Conservation (phyloP, 202 grass and related monocot species). For the Hordeum pubiflorum region DNA sequence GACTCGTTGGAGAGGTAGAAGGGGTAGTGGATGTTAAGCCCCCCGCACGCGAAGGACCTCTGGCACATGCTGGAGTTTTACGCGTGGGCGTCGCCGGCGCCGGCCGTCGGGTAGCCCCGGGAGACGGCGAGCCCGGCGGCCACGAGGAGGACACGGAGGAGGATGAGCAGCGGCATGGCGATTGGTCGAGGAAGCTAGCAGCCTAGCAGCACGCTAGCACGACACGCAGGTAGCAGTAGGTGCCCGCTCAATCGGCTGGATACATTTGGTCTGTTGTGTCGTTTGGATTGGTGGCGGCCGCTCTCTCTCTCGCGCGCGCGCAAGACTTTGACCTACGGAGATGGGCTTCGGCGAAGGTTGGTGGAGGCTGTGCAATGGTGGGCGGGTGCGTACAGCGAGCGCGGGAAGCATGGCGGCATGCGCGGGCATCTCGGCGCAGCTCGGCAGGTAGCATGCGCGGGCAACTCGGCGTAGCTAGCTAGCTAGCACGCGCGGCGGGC, state of each 20-base stretch:
- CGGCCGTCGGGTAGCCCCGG: background rate
- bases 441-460: too few species aligned
- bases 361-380: background rate
- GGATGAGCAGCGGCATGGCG: background rate
- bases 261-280: background rate
- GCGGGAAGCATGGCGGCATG: too few species aligned
- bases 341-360: background rate
- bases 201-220: background rate
- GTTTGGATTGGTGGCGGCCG: background rate
- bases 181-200: background rate
- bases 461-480: too few species aligned
- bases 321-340: background rate
- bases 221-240: background rate
- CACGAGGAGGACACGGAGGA: background rate
- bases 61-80: background rate
- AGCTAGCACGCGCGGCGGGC: too few species aligned
- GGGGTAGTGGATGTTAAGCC: slow-evolving; percentile 7
- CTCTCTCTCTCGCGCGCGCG: background rate
- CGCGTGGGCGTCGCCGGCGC: background rate
- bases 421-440: too few species aligned
- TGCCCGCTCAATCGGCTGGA: background rate
- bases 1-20: slow-evolving; percentile 20
- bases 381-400: background rate
- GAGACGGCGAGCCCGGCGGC: background rate
- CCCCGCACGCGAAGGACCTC: background rate